Percentiles rank a stretch among this genome's conserved stretches.
Evolutionary conservation across 208 protist genomes (phyloP).

Genomic region (Crithidia mellificae): DNA sequence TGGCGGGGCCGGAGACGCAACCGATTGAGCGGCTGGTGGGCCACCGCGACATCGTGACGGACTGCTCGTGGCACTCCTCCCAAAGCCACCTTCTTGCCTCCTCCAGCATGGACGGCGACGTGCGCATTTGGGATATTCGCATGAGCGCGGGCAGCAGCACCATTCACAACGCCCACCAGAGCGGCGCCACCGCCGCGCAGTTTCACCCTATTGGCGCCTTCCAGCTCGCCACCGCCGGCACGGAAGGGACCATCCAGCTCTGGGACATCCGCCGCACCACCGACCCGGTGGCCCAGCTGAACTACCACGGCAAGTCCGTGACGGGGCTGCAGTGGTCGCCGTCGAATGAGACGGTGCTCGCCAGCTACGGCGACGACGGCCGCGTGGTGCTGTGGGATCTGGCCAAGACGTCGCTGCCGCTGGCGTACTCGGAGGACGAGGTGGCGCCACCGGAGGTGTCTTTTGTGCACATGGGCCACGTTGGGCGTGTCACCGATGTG

Average conservation of each 20-base stretch:
- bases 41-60: slow-evolving; percentile 84
- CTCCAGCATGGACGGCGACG: slow-evolving; percentile 93
- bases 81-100: slow-evolving; percentile 91
- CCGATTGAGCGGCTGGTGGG: slow-evolving; percentile 46
- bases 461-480: slow-evolving; percentile 98
- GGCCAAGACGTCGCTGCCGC: slow-evolving; percentile 39
- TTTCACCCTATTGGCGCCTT: slow-evolving; percentile 53
- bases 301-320: slow-evolving; percentile 51
- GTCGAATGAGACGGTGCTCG: slow-evolving; percentile 47
- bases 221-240: slow-evolving; percentile 52
- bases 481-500: slow-evolving; percentile 92
- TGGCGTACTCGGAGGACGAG: slow-evolving; percentile 40
- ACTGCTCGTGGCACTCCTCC: slow-evolving; percentile 93
- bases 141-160: slow-evolving; percentile 25
- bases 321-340: slow-evolving; percentile 62
- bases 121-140: slow-evolving; percentile 90
- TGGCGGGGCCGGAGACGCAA: slow-evolving; percentile 27
- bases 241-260: slow-evolving; percentile 38
- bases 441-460: slow-evolving; percentile 65
- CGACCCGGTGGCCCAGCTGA: slow-evolving; percentile 29
- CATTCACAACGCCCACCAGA: slow-evolving; percentile 37
- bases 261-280: slow-evolving; percentile 57
- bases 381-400: slow-evolving; percentile 65
- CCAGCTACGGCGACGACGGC: slow-evolving; percentile 51
- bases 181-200: slow-evolving; percentile 52